Conservation (phyloP, 306 rosid species). For the Heteromeles arbutifolia region DNA sequence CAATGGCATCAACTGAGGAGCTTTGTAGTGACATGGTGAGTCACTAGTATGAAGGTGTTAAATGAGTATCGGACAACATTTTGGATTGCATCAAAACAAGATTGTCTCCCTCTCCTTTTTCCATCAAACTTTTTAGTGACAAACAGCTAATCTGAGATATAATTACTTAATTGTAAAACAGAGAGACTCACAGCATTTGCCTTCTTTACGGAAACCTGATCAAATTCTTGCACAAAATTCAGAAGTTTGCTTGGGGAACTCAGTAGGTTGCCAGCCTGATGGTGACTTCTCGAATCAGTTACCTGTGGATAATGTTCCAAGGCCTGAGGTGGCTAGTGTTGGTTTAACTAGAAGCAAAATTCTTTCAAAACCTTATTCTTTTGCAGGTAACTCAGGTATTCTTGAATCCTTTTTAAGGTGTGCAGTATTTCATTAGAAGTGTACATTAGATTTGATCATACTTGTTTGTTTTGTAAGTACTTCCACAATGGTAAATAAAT, state of each 20-base stretch:
- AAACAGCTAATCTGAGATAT: constrained; percentile 20
- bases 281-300: constrained; percentile 50
- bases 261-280: constrained; percentile 35
- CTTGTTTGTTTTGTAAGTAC: constrained; percentile 3
- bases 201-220: constrained; percentile 37
- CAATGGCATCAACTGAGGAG: constrained; percentile 46
- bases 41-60: constrained; percentile 9
- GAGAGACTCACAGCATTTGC: constrained; percentile 31
- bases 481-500: constrained; percentile 6
- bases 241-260: constrained; percentile 40
- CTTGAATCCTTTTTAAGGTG: background rate
- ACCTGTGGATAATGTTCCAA: constrained; percentile 51
- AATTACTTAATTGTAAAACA: constrained; percentile 32
- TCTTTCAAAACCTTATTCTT: constrained; percentile 54
- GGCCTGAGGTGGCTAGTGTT: constrained; percentile 53
- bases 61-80: background rate
- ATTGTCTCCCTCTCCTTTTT: background rate
- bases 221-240: constrained; percentile 44
- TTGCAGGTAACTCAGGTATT: constrained; percentile 65
- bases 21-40: constrained; percentile 29
- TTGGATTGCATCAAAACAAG: background rate
- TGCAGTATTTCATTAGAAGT: background rate
- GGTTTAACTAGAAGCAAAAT: constrained; percentile 56
- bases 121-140: background rate
- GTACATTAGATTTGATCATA: background rate